Conservation (phyloP, 805 yeast genomes). For the Vanderwaltozyma polyspora region DNA sequence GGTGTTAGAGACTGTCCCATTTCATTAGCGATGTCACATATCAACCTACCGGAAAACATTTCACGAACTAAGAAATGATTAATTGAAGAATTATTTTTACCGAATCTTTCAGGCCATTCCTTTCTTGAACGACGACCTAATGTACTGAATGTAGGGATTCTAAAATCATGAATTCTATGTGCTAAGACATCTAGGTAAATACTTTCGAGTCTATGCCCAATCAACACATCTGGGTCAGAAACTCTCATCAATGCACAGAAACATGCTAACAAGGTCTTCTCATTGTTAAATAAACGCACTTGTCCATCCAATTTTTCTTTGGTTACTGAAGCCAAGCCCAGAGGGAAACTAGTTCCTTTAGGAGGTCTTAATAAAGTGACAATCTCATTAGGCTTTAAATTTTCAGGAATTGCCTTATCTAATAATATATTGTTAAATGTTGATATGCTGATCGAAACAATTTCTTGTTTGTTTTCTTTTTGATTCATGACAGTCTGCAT, state of each 20-base stretch:
- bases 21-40: conserved; percentile 90
- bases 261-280: conserved; percentile 61
- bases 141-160: conserved; percentile 65
- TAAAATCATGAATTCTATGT: conserved; percentile 67
- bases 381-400: conserved; percentile 45
- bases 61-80: conserved; percentile 51
- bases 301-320: conserved; percentile 35
- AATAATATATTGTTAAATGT: conserved; percentile 58
- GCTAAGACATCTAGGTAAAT: conserved; percentile 68
- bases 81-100: conserved; percentile 39
- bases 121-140: conserved; percentile 75
- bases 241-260: conserved; percentile 58
- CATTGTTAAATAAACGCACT: conserved; percentile 58
- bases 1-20: conserved; percentile 87
- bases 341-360: conserved; percentile 58
- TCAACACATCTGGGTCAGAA: conserved; percentile 84
- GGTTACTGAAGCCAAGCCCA: conserved; percentile 57
- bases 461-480: conserved; percentile 70
- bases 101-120: conserved; percentile 68
- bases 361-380: conserved; percentile 72
- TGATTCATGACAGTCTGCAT: conserved; percentile 72
- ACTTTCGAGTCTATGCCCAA: conserved; percentile 80
- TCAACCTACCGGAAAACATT: conserved; percentile 69
- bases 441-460: conserved; percentile 72
- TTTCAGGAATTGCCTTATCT: conserved; percentile 61